Evolutionary conservation across 371 early-diverging fungal genomes (phyloP), one percentile per base, ranked within the genome.

Genomic region (Synchytrium microbalum): DNA sequence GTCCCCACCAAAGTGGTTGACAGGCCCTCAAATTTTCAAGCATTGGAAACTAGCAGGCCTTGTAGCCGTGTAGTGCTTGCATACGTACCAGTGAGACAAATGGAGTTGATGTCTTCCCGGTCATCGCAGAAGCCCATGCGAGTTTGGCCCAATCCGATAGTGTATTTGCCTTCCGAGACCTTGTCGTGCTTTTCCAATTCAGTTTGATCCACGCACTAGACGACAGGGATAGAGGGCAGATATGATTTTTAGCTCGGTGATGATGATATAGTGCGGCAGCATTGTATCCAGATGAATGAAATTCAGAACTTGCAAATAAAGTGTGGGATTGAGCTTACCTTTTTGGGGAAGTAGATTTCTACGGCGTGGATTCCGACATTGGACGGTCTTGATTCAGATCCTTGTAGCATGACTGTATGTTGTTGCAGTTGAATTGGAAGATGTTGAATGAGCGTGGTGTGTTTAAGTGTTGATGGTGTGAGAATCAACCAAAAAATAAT

Each of bases 61-160:
- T n/a, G n/a, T n/a, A n/a, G n/a, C n/a, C n/a, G n/a, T n/a, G n/a
- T n/a, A n/a, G n/a, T n/a, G n/a, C n/a, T n/a, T n/a, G n/a, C n/a
- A 25, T 1, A 73, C 71, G 70, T 77, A 90, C 91, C 90, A 27
- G 93, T 93, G 81, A 95, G 75, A 67, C 87, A 87, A 73, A 93
- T 87, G 58, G 95, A 93, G 76, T 90, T 86, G 77, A 95, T 91
- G 79, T 96, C 98, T 78, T 97, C 96, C 64, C 92, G 84, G 77
- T 96, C 96, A 74, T 93, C 95, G 79, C 89, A 87, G 69, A 95
- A 87, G 28, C 89, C 92, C 98, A 97, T 97, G 72, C 87, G 87
- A 61, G 81, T 85, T 79, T 95, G 96, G 52, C 96, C 98, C 26
- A 98, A 86, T 66, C 98, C 98, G 69, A 95, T 93, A 61, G 95